Evolutionary conservation across 129 eudicot genomes (phyloP).

Genomic region (Centrapalus pauciflorus): DNA sequence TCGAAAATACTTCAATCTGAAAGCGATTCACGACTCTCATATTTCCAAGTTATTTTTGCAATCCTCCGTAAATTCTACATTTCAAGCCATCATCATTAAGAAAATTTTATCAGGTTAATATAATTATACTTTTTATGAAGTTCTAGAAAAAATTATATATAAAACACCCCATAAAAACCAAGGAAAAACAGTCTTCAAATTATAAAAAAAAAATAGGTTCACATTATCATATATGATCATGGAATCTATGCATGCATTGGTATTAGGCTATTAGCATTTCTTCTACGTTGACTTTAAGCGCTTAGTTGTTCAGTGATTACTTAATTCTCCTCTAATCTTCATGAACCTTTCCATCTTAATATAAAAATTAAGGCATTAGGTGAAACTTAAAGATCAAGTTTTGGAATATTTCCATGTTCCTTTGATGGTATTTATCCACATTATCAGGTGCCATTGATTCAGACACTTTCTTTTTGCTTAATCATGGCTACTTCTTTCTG

Average conservation of each 20-base stretch:
- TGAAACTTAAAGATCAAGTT: conserved; percentile 17
- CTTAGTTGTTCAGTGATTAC: conserved; percentile 4
- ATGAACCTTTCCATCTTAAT: conserved; percentile 2
- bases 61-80: no score
- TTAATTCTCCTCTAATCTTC: conserved; percentile 16
- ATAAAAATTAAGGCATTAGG: conserved; percentile 7
- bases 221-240: conserved; percentile 1
- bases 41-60: no score
- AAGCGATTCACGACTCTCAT: no score
- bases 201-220: neutral
- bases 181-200: neutral
- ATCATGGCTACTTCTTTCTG: conserved; percentile 22
- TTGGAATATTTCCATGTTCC: conserved; percentile 2
- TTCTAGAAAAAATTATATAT: no score
- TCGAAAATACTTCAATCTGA: no score
- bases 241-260: neutral
- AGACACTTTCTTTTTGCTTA: neutral
- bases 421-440: conserved; percentile 3
- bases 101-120: no score
- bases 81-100: no score
- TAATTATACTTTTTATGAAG: no score
- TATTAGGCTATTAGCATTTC: neutral
- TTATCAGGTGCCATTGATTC: conserved; percentile 4
- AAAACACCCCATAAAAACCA: neutral
- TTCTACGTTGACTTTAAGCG: conserved; percentile 21